Base-by-base conservation (phyloP, 2,329 filamentous ascomycete genomes). In the Periconia sp. region DNA sequence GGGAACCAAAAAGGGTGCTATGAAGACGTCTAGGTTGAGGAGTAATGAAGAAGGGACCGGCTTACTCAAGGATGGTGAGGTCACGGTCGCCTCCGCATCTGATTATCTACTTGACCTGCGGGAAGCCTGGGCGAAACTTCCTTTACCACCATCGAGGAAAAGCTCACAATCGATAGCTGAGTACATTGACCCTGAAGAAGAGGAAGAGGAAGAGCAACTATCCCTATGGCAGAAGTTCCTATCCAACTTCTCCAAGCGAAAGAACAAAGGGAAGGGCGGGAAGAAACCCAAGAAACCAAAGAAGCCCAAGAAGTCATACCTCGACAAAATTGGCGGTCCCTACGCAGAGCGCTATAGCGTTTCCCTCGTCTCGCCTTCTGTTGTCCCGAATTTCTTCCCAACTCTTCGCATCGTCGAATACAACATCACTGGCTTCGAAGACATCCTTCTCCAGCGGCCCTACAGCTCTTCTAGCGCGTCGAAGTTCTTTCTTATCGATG, bases 351-450 rank as follows among this genome's bases (percentile, higher is more conserved):
- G 91, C 38, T 99, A 90, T 67, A 86, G 91, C 39, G 70, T 95
- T 5, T 86, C 88, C 0, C 75, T 94, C 18, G 86, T 97, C 42
- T 83, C 86, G 33, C 89, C 92, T 0, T 97, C 92, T 63, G 77
- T 99, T 25, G 89, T 97, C 7, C 94, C 92, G 5, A 96, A 94
- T 63, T 95, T 90, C 69, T 94, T 92, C 53, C 94, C 92, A 0
- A 91, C 88, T 1, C 71, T 96, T 22, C 83, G 92, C n/a, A 80
- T 99, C n/a, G 78, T 92, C 52, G 89, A 96, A 62, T 99, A 97
- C 76, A 97, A 99, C 66, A 89, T 89, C 40, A 88, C 79, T 0
- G 89, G 90, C 0, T 67, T 96, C 3, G 87, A 90, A 52, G 61
- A 82, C 15, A 13, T 56, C 3, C 28, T 46, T 13, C 36, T 62